Percentiles rank a stretch among this genome's conserved stretches.
Evolutionary conservation across 352 stramenopile genomes (phyloP).

Genomic region (Globisporangium paroecandrum): DNA sequence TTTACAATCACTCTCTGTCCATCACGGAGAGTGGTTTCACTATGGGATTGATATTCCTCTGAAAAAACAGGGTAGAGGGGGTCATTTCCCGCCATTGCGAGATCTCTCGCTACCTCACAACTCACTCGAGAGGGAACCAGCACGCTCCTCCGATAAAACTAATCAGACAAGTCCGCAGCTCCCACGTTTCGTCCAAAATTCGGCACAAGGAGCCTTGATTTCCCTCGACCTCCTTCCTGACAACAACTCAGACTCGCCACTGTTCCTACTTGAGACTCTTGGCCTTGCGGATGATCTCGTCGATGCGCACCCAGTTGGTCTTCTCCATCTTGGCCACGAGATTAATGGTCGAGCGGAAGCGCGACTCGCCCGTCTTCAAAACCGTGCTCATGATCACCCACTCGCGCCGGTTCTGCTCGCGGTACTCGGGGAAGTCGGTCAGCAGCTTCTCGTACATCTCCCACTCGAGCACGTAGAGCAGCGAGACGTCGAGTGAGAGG

Average conservation of each 20-base stretch:
- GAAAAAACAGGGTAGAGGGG: no score
- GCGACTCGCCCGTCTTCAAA: conserved; percentile 50
- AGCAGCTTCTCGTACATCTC: conserved; percentile 67
- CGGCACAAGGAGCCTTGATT: background rate
- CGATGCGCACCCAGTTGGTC: conserved; percentile 56
- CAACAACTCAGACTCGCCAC: background rate
- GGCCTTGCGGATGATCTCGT: conserved; percentile 69
- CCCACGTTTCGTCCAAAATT: no score
- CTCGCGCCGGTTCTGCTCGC: conserved; percentile 63
- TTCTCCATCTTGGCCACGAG: conserved; percentile 63
- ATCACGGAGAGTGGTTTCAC: no score
- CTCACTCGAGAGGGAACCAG: no score
- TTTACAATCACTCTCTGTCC: no score
- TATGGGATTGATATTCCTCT: no score
- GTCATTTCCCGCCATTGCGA: no score
- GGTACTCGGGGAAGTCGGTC: conserved; percentile 72
- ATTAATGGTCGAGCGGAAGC: conserved; percentile 66
- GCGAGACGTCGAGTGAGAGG: conserved; percentile 54
- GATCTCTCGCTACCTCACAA: no score
- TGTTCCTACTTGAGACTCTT: conserved; percentile 46
- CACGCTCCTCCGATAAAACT: no score
- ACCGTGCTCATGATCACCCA: conserved; percentile 75
- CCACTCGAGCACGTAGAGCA: conserved; percentile 80
- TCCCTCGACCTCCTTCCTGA: background rate
- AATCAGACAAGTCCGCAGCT: no score